A percentile compares a stretch with the other conserved stretches of the same genome.
These are phyloP conservation scores for Fusarium heterosporum DNA, from an alignment of 2,329 filamentous ascomycete genomes.

Conservation along the genomic window DNA sequence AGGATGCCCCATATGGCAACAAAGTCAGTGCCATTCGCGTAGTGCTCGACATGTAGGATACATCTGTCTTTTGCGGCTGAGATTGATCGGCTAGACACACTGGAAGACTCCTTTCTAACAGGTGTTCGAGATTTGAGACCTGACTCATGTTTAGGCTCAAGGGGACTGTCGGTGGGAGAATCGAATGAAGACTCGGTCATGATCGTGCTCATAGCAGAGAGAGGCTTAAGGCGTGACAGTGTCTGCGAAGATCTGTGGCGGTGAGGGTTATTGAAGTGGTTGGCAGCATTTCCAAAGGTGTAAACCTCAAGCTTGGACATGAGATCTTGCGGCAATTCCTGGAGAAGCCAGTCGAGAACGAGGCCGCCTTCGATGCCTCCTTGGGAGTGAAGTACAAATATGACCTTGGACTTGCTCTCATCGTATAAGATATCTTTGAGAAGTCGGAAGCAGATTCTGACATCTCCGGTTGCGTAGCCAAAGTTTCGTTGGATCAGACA, in stretches of 20 bases:
- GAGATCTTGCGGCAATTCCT: slow-evolving; percentile 74
- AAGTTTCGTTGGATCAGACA: slow-evolving; percentile 82
- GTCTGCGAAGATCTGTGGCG: slow-evolving; percentile 61
- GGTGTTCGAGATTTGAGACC: slow-evolving; percentile 26
- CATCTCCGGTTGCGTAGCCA: slow-evolving; percentile 75
- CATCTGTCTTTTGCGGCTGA: slow-evolving; percentile 59
- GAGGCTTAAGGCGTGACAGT: slow-evolving; percentile 50
- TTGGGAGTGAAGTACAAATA: slow-evolving; percentile 82
- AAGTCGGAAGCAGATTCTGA: slow-evolving; percentile 70
- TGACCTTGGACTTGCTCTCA: slow-evolving; percentile 71
- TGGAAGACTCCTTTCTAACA: slow-evolving; percentile 43
- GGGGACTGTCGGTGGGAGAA: slow-evolving; percentile 38
- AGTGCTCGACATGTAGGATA: slow-evolving; percentile 82
- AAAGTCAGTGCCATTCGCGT: slow-evolving; percentile 79
- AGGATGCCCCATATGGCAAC: slow-evolving; percentile 81
- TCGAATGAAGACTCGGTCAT: slow-evolving; percentile 53
- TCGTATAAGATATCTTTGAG: slow-evolving; percentile 74
- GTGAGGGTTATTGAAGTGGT: slow-evolving; percentile 84
- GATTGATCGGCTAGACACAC: slow-evolving; percentile 52
- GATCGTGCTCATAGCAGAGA: slow-evolving; percentile 50
- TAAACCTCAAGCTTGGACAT: slow-evolving; percentile 78
- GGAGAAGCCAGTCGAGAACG: slow-evolving; percentile 80
- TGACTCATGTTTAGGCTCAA: slow-evolving; percentile 33
- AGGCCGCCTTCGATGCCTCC: slow-evolving; percentile 80
- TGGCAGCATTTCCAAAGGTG: slow-evolving; percentile 82